A percentile compares a stretch with the other conserved stretches of the same genome.
phyloP scores from a whole-genome alignment of 208 protist genomes.

The Wallacemonas sp. region DNA sequence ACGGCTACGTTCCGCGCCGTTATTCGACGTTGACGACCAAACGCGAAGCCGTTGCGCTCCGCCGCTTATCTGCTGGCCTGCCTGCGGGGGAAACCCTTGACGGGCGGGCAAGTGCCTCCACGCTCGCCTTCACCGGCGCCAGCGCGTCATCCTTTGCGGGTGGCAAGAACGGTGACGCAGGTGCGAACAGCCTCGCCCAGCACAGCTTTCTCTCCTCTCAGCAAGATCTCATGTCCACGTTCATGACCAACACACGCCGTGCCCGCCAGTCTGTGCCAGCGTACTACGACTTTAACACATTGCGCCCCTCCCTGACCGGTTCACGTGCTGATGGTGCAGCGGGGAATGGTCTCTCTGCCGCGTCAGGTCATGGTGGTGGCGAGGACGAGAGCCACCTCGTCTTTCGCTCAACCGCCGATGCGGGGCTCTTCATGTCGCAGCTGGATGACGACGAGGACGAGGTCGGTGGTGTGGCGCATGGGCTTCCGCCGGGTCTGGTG shows the following conservation, averaged over 20 bases:
- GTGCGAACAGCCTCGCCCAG: neutral
- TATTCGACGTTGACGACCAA: slow-evolving; percentile 41
- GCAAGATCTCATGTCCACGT: slow-evolving; percentile 9
- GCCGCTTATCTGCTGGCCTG: neutral
- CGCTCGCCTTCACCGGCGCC: no score
- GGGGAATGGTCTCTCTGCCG: neutral
- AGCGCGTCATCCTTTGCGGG: no score
- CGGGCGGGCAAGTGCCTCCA: no score
- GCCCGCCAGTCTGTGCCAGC: slow-evolving; percentile 10
- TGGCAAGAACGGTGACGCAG: no score
- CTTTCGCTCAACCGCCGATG: slow-evolving; percentile 4
- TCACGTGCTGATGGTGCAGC: neutral
- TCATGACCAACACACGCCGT: slow-evolving; percentile 15
- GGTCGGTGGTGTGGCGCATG: slow-evolving; percentile 2
- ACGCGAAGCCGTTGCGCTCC: neutral
- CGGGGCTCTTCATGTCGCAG: slow-evolving; percentile 10
- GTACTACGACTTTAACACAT: slow-evolving; percentile 52
- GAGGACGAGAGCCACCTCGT: slow-evolving; percentile 3
- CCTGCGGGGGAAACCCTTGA: neutral
- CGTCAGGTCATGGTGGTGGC: neutral
- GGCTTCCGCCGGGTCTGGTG: slow-evolving; percentile 19
- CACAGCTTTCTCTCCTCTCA: slow-evolving; percentile 13
- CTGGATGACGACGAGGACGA: slow-evolving; percentile 2
- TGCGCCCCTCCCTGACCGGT: slow-evolving; percentile 10
- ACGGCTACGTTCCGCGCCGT: slow-evolving; percentile 46